A percentile compares a stretch with the other conserved stretches of the same genome.
phyloP scores from a whole-genome alignment of 805 yeast species.

The Grigorovia transvaalensis region DNA sequence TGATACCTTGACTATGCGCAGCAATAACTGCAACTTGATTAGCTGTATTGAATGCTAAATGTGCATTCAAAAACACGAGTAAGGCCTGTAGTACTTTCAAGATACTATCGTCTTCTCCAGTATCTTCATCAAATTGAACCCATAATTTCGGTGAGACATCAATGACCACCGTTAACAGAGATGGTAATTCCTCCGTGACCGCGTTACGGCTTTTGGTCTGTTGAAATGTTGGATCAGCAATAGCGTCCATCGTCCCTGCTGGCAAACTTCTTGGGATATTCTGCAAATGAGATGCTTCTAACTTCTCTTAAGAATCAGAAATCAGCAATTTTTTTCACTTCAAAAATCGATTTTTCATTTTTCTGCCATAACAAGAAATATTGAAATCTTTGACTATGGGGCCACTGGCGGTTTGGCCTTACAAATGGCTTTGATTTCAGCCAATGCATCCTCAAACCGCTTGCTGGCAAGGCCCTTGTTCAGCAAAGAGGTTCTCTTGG shows the following conservation, averaged over 20 bases:
- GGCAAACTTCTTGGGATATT: not conserved
- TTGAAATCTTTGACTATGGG: no score
- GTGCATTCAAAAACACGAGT: conserved; percentile 76
- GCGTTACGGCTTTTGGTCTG: conserved; percentile 15
- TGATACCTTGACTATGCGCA: conserved; percentile 60
- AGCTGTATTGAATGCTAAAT: conserved; percentile 71
- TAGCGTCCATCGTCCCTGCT: conserved; percentile 24
- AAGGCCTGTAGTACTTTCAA: conserved; percentile 54
- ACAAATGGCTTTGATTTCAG: conserved; percentile 8
- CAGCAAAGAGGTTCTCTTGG: conserved; percentile 10
- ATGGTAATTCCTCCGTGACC: conserved; percentile 54
- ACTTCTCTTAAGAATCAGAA: not conserved
- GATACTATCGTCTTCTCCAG: conserved; percentile 33
- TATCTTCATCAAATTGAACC: conserved; percentile 29
- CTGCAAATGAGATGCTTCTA: not conserved
- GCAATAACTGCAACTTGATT: conserved; percentile 77
- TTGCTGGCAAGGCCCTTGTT: conserved; percentile 6
- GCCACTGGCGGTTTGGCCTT: not conserved
- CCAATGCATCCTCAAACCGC: conserved; percentile 21
- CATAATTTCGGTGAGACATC: conserved; percentile 58
- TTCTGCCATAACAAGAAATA: not conserved
- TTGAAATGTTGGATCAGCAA: conserved; percentile 27
- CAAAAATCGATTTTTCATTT: not conserved
- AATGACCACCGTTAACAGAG: conserved; percentile 63
- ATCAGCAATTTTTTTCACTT: not conserved